Base-by-base conservation (phyloP, 306 rosid genomes). In the Oxytropis ochrocephala region DNA sequence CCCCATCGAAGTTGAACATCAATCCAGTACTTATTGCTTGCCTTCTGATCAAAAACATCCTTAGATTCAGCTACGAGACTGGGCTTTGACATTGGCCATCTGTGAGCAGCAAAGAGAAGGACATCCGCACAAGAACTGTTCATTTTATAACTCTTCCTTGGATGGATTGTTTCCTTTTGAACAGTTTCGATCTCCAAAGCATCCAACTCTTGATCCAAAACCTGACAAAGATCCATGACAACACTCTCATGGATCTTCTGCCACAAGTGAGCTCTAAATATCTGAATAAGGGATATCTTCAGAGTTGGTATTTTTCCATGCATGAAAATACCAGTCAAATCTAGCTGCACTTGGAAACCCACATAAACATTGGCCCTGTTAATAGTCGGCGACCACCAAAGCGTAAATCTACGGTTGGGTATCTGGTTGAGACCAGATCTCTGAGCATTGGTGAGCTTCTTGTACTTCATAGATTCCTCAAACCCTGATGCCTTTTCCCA, bases 311-410 rank as follows among this genome's bases (percentile, higher is more conserved):
- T 95, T 79, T 95, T 95, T 64, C 99, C 99, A 11, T 95, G 99
- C 99, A 95, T 95, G 86, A 95, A 95, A 61, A 95, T 95, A 73
- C 99, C 99, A 59, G 99, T 95, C 33, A 95, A 84, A 83, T 95
- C 99, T 47, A 95, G 84, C 75, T 95, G 99, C 89, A 95, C 99
- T 83, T 95, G 99, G 80, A 95, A 95, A 75, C 99, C 99, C 42
- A 95, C 99, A 50, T 95, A 95, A 42, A 95, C 99, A 80, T 95
- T 95, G 78, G 99, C 99, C 54, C 99, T 87, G 70, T 95, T 95
- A 52, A 95, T 95, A 12, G 99, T 95, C 35, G 99, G 99, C 10
- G 99, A 95, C 99, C 99, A 95, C 99, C 99, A 95, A n/a, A 95
- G 97, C 16, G 99, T 95, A 75, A 95, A 95, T 68, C 99, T 91